phyloP scores from a whole-genome alignment of 176 grass and related monocot species.

The Puya raimondii region DNA sequence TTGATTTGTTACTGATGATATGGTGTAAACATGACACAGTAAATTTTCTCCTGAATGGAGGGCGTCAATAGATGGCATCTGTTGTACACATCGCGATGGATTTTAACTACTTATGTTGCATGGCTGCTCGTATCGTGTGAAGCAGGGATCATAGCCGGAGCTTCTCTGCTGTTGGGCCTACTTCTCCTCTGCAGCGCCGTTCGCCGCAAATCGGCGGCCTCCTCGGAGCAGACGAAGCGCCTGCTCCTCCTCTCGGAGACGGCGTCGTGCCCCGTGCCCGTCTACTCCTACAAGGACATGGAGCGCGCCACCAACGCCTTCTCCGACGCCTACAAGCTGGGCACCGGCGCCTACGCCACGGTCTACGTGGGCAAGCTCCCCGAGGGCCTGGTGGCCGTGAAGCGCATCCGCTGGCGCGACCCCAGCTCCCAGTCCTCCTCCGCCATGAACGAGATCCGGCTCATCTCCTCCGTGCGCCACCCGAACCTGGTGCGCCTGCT shows the following conservation, averaged over 20 bases:
- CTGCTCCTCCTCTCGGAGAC: slow-evolving; percentile 46
- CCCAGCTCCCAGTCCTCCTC: slow-evolving; percentile 1
- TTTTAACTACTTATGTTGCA: too few species aligned
- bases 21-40: too few species aligned
- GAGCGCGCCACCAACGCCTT: slow-evolving; percentile 66
- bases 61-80: too few species aligned
- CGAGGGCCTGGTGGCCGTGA: slow-evolving; percentile 59
- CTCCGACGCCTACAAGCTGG: slow-evolving; percentile 58
- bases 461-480: slow-evolving; percentile 77
- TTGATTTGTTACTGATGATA: too few species aligned
- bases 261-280: slow-evolving; percentile 38
- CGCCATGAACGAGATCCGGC: slow-evolving; percentile 74
- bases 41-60: too few species aligned
- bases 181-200: slow-evolving; percentile 22
- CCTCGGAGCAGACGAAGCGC: slow-evolving; percentile 3
- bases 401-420: slow-evolving; percentile 47
- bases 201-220: slow-evolving; percentile 4
- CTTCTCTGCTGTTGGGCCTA: neutral
- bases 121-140: neutral
- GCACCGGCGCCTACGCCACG: slow-evolving; percentile 72
- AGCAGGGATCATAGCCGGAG: slow-evolving; percentile 29
- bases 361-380: slow-evolving; percentile 78
- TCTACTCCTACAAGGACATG: slow-evolving; percentile 69
- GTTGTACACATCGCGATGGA: too few species aligned
- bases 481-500: slow-evolving; percentile 75